Evolutionary conservation across 495 filamentous ascomycete species (phyloP), one percentile per base, ranked within the genome.

Genomic region (Annulohypoxylon nitens): DNA sequence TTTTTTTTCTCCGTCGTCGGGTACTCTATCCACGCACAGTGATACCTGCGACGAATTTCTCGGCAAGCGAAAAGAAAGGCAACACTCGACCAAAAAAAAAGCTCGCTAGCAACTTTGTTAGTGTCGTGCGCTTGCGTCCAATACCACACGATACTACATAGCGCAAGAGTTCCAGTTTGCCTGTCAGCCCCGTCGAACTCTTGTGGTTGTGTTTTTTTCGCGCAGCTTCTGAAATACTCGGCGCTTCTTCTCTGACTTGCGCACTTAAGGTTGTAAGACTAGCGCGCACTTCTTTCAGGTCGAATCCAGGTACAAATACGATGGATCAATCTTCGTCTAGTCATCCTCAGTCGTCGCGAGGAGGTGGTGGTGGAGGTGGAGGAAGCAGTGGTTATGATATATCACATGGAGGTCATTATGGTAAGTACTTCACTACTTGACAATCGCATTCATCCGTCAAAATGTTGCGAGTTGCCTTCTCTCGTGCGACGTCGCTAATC

Each of bases 341-440:
- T 70, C 76, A 86, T 64, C 85, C 84, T 37, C 86, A 80, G 74
- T 81, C 86, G 67, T 88, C 87, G 75, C 88, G 89, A 78, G 78
- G 71, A 58, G 67, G 73, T 25, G 48, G 48, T 25, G 48, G 48
- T 26, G 48, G 50, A 14, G 71, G 81, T 65, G 83, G 81, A 71
- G 64, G 87, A 77, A 83, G 86, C 71, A 90, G 91, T 58, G 83
- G 89, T 11, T 98, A 98, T 81, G 93, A 98, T 82, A 87, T 90
- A 51, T 82, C 83, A 69, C 90, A 93, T 78, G 93, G 93, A 64
- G 95, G 95, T 64, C 94, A 97, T 81, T 97, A 97, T 84, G 95
- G 93, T 94, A 86, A 72, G 87, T 87, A 71, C 71, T 63, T 67
- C 50, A 64, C 67, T 87, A 71, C 71, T 63, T 67, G 48, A 64